These are phyloP conservation scores for Tolypocladium amazonense DNA, from an alignment of 2,329 filamentous ascomycete genomes.

Conservation along the genomic window DNA sequence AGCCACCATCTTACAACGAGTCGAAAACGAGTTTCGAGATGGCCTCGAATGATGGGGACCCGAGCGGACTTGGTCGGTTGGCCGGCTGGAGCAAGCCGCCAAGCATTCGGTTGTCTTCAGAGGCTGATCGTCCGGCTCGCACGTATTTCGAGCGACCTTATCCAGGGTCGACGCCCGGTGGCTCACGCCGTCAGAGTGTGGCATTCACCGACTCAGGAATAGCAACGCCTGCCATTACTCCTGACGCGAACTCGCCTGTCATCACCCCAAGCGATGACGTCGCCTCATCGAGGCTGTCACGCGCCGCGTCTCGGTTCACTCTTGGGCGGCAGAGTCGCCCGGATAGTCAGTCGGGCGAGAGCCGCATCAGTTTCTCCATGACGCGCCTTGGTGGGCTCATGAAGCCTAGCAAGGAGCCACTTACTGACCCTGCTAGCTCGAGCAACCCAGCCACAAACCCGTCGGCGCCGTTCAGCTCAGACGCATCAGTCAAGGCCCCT, in stretches of 20 bases:
- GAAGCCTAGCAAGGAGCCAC: slow-evolving; percentile 38
- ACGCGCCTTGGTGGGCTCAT: slow-evolving; percentile 42
- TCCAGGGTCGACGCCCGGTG: slow-evolving; percentile 18
- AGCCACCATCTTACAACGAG: slow-evolving; percentile 50
- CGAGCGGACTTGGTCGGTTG: slow-evolving; percentile 1
- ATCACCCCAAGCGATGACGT: slow-evolving; percentile 41
- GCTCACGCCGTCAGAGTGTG: slow-evolving; percentile 40
- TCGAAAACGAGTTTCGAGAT: slow-evolving; percentile 31
- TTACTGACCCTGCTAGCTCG: slow-evolving; percentile 13
- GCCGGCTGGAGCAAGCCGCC: slow-evolving; percentile 25
- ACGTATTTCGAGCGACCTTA: slow-evolving; percentile 35
- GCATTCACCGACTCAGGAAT: slow-evolving; percentile 34
- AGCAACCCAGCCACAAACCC: slow-evolving; percentile 15
- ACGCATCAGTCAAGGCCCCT: slow-evolving; percentile 7
- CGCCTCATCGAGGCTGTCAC: slow-evolving; percentile 42
- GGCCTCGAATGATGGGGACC: slow-evolving; percentile 10
- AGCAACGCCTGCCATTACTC: slow-evolving; percentile 25
- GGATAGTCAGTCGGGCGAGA: slow-evolving; percentile 47
- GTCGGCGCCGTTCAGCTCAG: slow-evolving; percentile 12
- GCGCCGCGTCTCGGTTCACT: slow-evolving; percentile 46
- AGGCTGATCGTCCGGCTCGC: slow-evolving; percentile 38
- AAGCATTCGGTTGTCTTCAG: slow-evolving; percentile 45
- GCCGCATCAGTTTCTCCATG: slow-evolving; percentile 46
- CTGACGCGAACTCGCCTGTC: slow-evolving; percentile 23
- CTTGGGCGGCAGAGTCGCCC: slow-evolving; percentile 40